Base-by-base conservation (phyloP, 2,329 filamentous ascomycete genomes). In the Ophiostoma montium region DNA sequence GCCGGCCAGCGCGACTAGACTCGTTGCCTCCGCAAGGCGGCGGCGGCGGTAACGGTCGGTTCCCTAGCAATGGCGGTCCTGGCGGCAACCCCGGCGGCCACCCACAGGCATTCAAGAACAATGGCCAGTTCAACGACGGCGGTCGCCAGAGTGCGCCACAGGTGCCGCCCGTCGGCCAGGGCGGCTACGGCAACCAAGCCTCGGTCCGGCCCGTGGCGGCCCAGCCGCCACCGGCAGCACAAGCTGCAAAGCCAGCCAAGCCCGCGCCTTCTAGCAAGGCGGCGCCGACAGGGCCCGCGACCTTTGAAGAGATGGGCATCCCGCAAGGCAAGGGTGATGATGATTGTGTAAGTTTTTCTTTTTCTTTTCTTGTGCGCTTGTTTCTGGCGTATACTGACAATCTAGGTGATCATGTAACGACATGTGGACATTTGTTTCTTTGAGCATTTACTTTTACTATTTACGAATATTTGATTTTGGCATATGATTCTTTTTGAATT, bases 291-390 rank as follows among this genome's bases (percentile, higher is more conserved):
- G 92, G 90, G 11, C 90, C 92, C 1, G 86, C 92, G 58, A 96
- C 92, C 0, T 98, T 98, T 63, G 90, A 95, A 62, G 89, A 94
- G 62, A 98, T 98, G 92, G 92, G 92, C 35, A 90, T 98, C 58
- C 86, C 88, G 7, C 76, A 81, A 59, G 80, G 74, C 44, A 89
- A 92, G 65, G 76, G 82, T 53, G 86, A 95, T n/a, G 77, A 78
- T 56, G 89, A 96, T 66, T 98, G 90, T 70, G 89, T 95, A 78
- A 74, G 75, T 74, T 18, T 52, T 46, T 33, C 5, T 13, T 12
- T 1, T 1, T 6, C n/a, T 3, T 12, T 10, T 3, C 11, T 1
- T 35, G 31, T 18, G 2, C 33, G 11, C 15, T 2, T 16, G 4
- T 5, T 2, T n/a, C 5, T 3, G 16, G n/a, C n/a, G n/a, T n/a